These are phyloP conservation scores for Sporobolomyces phaffii DNA, from an alignment of 768 basidiomycete genomes.

Conservation along the genomic window DNA sequence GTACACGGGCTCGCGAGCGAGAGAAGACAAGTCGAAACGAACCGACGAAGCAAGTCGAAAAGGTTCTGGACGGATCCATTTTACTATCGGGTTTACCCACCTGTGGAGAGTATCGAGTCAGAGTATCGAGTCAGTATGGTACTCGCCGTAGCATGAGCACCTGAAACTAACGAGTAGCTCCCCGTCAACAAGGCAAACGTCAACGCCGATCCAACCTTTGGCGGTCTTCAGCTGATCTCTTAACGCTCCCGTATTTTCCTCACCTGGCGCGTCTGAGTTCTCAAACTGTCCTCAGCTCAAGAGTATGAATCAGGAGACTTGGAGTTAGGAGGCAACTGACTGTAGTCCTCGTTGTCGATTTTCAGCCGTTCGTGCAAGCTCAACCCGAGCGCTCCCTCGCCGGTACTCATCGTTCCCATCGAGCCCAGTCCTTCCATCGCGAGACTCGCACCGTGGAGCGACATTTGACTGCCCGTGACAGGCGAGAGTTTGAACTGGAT, in stretches of 20 bases:
- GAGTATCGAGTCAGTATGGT: not conserved
- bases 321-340: not conserved
- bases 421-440: not conserved
- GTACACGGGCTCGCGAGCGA: no score
- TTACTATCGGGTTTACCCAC: not conserved
- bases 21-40: no score
- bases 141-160: no score
- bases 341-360: not conserved
- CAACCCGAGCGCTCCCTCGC: not conserved
- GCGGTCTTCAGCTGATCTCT: slow-evolving; percentile 7
- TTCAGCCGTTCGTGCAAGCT: not conserved
- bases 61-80: not conserved
- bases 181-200: slow-evolving; percentile 24
- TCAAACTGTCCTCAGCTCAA: not conserved
- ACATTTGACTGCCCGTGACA: not conserved
- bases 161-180: slow-evolving; percentile 25
- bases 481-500: not conserved
- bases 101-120: not conserved
- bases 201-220: not conserved
- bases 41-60: slow-evolving; percentile 22
- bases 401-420: not conserved
- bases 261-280: not conserved
- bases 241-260: not conserved
- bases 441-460: not conserved
- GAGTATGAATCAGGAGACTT: no score